Conservation (phyloP, 257 asterid genomes). For the Nicotiana obtusifolia region DNA sequence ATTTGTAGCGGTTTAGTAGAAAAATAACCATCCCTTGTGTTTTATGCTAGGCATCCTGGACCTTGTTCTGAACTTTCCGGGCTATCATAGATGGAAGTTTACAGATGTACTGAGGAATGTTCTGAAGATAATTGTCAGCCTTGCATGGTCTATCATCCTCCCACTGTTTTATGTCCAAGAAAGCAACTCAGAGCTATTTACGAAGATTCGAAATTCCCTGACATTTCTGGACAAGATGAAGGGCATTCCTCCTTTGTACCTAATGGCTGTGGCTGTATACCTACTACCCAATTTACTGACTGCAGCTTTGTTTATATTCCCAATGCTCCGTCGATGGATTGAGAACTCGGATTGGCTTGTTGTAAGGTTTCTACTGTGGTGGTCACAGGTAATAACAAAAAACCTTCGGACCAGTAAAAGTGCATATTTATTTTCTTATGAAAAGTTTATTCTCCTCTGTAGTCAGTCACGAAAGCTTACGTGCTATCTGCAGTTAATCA, state of each 20-base stretch:
- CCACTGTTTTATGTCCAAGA: conserved; percentile 64
- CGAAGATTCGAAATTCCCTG: conserved; percentile 35
- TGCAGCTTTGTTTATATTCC: conserved; percentile 67
- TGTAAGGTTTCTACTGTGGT: conserved; percentile 87
- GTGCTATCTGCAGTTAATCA: conserved; percentile 3
- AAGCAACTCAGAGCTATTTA: conserved; percentile 36
- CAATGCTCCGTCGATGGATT: conserved; percentile 92
- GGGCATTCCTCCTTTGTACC: conserved; percentile 86
- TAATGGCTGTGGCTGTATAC: conserved; percentile 68
- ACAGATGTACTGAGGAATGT: conserved; percentile 61
- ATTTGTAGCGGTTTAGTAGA: conserved; percentile 9
- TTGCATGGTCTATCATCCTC: conserved; percentile 78
- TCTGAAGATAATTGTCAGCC: conserved; percentile 75
- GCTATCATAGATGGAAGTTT: conserved; percentile 83
- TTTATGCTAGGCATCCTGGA: conserved; percentile 68
- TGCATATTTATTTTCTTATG: background rate
- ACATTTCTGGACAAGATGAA: conserved; percentile 59
- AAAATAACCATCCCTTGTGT: conserved; percentile 19
- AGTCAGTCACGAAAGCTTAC: background rate
- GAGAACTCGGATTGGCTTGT: conserved; percentile 94
- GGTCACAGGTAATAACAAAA: conserved; percentile 75
- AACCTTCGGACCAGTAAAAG: background rate
- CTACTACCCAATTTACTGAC: conserved; percentile 78
- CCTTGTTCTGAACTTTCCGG: conserved; percentile 79
- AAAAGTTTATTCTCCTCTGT: background rate